Evolutionary conservation across 2,329 filamentous ascomycete genomes (phyloP), one percentile per base, ranked within the genome.

Genomic region (Fusarium miscanthi): DNA sequence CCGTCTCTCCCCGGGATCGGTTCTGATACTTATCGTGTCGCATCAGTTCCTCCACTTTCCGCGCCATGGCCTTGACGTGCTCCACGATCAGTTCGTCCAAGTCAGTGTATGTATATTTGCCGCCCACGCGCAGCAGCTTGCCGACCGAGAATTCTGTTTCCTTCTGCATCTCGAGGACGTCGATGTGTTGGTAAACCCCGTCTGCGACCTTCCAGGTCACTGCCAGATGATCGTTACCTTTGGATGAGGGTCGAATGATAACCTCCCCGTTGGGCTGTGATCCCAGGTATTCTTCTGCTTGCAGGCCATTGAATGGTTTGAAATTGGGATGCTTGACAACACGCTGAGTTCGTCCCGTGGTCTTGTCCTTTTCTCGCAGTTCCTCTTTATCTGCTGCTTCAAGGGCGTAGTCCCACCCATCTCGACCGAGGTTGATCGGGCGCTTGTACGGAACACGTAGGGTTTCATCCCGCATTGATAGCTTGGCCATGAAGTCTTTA

Each of bases 271-370:
- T 87, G 57, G 92, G 89, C 80, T 97, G 94, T 19, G 93, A 93
- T 45, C 94, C 94, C 37, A 99, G 88, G 80, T 92, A 98, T 81
- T 98, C 94, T 82, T 98, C 94, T 2, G 96, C 96, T 82, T 98
- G 94, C 5, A 91, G 90, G 35, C 94, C 90, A 82, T 97, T 98
- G 87, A 97, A 98, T 0, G 94, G 92, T 76, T 92, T 93, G 89
- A 98, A 99, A 21, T 98, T 89, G 31, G 96, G 95, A 80, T 99
- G 96, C 82, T 99, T 99, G 85, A 99, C 96, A 66, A 99, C 96
- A 80, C 96, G 91, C 81, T 97, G 94, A 5, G 93, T 92, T 54
- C 96, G 93, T 19, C 94, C 94, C 23, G 93, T 93, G 16, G 90
- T 89, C 79, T 94, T 93, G 78, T 96, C 94, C 83, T 95, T 97